Evolutionary conservation across 1,284 basidiomycete species (phyloP).

Genomic region (Sporisorium scitamineum): DNA sequence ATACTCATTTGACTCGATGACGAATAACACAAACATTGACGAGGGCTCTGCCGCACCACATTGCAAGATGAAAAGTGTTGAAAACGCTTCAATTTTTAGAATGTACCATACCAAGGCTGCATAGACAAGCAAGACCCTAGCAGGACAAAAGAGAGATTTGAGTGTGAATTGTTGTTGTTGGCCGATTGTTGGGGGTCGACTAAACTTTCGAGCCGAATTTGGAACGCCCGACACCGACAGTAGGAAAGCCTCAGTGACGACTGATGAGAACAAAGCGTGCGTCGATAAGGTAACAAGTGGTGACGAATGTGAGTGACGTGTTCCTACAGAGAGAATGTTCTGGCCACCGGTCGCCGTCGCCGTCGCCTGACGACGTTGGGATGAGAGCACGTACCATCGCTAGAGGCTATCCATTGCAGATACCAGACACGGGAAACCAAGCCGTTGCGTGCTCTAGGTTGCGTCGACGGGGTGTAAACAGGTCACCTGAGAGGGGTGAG

Average conservation of each 20-base stretch:
- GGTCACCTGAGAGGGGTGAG: conserved; percentile 22
- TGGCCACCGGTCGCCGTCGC: neutral
- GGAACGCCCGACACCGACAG: conserved; percentile 12
- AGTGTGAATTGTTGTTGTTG: conserved; percentile 20
- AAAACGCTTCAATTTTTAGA: conserved; percentile 51
- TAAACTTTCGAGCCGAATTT: conserved; percentile 27
- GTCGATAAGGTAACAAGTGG: neutral
- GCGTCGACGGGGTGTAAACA: conserved; percentile 31
- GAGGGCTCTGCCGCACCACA: neutral
- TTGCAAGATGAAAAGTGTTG: conserved; percentile 28
- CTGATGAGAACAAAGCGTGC: conserved; percentile 4
- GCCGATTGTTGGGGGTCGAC: conserved; percentile 31
- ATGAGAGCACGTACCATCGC: conserved; percentile 26
- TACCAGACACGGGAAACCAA: conserved; percentile 18
- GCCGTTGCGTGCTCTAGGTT: conserved; percentile 26
- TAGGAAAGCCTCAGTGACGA: conserved; percentile 21
- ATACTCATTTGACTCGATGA: neutral
- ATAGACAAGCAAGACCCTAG: conserved; percentile 38
- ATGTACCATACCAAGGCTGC: conserved; percentile 21
- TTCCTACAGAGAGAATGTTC: neutral
- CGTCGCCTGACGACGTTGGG: neutral
- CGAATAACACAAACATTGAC: neutral
- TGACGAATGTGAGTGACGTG: conserved; percentile 3
- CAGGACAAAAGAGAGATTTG: conserved; percentile 22
- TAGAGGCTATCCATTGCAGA: conserved; percentile 20